Percentiles rank a stretch among this genome's conserved stretches.
phyloP scores from a whole-genome alignment of 2,329 filamentous ascomycete species.

The Microdochium nivale region DNA sequence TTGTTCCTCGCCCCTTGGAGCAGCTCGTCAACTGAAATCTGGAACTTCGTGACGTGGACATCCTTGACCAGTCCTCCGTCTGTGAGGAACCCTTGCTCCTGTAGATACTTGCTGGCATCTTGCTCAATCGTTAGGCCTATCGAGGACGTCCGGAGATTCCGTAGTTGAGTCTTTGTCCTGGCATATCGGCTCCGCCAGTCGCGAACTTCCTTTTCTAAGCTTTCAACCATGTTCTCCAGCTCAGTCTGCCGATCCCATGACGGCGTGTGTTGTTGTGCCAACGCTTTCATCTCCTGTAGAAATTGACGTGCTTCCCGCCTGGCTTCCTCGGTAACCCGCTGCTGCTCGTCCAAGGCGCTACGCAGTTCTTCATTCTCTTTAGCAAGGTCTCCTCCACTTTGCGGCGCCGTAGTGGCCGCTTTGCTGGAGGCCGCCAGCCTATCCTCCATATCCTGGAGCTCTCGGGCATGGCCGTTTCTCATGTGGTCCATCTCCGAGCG shows the following conservation, averaged over 20 bases:
- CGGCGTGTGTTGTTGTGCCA: conserved; percentile 72
- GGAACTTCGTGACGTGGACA: conserved; percentile 89
- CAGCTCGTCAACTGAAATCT: conserved; percentile 87
- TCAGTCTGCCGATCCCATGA: conserved; percentile 76
- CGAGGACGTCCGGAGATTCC: conserved; percentile 72
- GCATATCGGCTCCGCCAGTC: conserved; percentile 90
- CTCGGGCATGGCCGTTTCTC: conserved; percentile 56
- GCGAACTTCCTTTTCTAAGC: conserved; percentile 73
- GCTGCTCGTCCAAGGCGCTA: conserved; percentile 60
- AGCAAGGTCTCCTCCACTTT: conserved; percentile 41
- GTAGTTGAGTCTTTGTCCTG: conserved; percentile 77
- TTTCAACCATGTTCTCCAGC: conserved; percentile 64
- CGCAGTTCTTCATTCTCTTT: conserved; percentile 64
- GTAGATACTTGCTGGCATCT: conserved; percentile 59
- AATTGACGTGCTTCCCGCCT: conserved; percentile 75
- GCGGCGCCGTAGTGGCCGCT: conserved; percentile 12
- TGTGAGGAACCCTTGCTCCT: conserved; percentile 59
- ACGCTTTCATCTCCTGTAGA: conserved; percentile 77
- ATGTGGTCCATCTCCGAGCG: conserved; percentile 71
- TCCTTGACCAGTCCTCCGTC: conserved; percentile 78
- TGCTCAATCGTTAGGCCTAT: conserved; percentile 62
- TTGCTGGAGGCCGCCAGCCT: conserved; percentile 50
- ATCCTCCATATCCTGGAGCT: conserved; percentile 53
- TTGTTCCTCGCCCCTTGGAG: conserved; percentile 67
- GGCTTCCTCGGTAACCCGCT: conserved; percentile 79